A percentile compares a stretch with the other conserved stretches of the same genome.
phyloP scores from a whole-genome alignment of 139 green algal genomes.

The Zygnema circumcarinatum region DNA sequence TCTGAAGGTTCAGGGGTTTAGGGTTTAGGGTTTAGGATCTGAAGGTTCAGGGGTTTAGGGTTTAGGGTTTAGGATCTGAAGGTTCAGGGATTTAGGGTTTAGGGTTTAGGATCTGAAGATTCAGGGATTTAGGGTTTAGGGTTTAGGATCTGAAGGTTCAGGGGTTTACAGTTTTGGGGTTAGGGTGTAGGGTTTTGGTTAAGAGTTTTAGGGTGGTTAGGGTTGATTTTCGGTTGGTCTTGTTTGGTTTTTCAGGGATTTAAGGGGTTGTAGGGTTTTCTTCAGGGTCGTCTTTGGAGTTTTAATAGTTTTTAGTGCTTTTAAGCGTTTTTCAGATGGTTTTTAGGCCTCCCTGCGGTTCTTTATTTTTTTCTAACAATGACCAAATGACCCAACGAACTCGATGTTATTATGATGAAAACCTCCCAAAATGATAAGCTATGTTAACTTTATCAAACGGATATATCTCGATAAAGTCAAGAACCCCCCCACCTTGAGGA shows the following conservation, averaged over 20 bases:
- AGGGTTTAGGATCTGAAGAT: too few species aligned
- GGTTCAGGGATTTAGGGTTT: neutral
- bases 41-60: neutral
- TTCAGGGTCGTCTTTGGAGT: neutral
- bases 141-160: too few species aligned
- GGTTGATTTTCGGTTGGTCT: neutral
- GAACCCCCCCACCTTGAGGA: constrained; percentile 39
- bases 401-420: neutral
- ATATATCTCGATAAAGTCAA: too few species aligned
- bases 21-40: neutral
- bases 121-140: too few species aligned
- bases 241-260: neutral
- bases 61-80: neutral
- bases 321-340: neutral
- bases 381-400: too few species aligned
- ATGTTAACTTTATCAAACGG: neutral
- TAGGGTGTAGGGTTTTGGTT: neutral
- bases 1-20: too few species aligned
- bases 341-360: neutral
- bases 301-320: too few species aligned
- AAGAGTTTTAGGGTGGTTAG: neutral
- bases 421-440: neutral
- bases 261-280: neutral
- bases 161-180: too few species aligned
- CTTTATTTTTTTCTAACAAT: neutral